A percentile compares a stretch with the other conserved stretches of the same genome.
phyloP scores from a whole-genome alignment of 1,139 yeast species.

The Nakaseomyces sp. region DNA sequence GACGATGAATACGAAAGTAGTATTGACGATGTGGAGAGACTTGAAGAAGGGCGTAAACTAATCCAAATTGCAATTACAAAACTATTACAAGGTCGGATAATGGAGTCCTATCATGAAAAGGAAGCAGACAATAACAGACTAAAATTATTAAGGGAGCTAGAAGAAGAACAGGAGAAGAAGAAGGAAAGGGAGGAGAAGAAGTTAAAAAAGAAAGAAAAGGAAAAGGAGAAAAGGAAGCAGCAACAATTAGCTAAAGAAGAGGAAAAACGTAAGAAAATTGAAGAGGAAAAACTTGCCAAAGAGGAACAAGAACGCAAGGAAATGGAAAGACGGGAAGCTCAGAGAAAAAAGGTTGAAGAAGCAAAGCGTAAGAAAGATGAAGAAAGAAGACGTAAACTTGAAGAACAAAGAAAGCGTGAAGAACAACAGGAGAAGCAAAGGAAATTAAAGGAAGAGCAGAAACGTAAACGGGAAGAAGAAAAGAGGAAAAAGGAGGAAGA shows the following conservation, averaged over 20 bases:
- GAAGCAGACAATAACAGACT: conserved; percentile 72
- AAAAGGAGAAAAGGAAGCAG: conserved; percentile 68
- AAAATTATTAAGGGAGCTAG: conserved; percentile 68
- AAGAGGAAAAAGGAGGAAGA: conserved; percentile 38
- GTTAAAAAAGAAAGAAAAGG: conserved; percentile 65
- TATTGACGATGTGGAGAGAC: conserved; percentile 48
- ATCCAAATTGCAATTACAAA: conserved; percentile 70
- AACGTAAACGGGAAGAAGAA: conserved; percentile 36
- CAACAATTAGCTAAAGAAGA: conserved; percentile 65
- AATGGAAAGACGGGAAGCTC: conserved; percentile 39
- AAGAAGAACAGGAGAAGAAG: conserved; percentile 67
- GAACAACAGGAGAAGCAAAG: conserved; percentile 36
- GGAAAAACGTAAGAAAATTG: conserved; percentile 33
- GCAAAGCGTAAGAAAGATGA: conserved; percentile 34
- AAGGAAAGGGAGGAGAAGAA: conserved; percentile 70
- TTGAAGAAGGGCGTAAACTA: conserved; percentile 69
- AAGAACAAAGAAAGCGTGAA: conserved; percentile 36
- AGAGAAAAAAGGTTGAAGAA: conserved; percentile 31
- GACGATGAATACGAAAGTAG: conserved; percentile 35
- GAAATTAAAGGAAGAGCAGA: conserved; percentile 33
- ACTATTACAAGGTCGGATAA: conserved; percentile 60
- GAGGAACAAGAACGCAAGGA: conserved; percentile 39
- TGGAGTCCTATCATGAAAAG: conserved; percentile 68
- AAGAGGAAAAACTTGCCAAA: conserved; percentile 36
- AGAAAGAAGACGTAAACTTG: conserved; percentile 37